Conservation (phyloP, 768 basidiomycete species). For the Saitozyma podzolica region DNA sequence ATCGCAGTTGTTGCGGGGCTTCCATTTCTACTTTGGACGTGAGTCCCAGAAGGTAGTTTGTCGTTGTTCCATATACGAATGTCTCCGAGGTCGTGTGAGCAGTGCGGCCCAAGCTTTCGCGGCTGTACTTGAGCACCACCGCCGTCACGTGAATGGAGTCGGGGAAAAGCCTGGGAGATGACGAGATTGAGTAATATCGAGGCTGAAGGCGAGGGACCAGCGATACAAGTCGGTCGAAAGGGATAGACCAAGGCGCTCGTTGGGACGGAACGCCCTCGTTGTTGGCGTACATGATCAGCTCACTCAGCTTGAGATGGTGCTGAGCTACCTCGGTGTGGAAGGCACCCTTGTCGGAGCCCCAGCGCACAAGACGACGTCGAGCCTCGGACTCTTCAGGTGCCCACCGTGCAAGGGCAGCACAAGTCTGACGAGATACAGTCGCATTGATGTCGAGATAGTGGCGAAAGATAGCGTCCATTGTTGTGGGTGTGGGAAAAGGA, state of each 20-base stretch:
- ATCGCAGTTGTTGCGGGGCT: slow-evolving; percentile 23
- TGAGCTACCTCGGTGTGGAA: slow-evolving; percentile 69
- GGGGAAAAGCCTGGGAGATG: slow-evolving; percentile 86
- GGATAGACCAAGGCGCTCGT: background rate
- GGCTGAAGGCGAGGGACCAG: slow-evolving; percentile 90
- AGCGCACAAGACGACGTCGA: slow-evolving; percentile 67
- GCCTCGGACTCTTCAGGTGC: slow-evolving; percentile 74
- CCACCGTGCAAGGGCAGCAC: slow-evolving; percentile 80
- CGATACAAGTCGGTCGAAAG: slow-evolving; percentile 65
- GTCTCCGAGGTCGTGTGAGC: slow-evolving; percentile 64
- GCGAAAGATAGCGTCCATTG: slow-evolving; percentile 85
- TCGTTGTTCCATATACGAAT: slow-evolving; percentile 95
- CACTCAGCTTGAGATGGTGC: slow-evolving; percentile 85
- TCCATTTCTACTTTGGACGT: slow-evolving; percentile 17
- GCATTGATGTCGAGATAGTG: slow-evolving; percentile 90
- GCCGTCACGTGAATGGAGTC: slow-evolving; percentile 87
- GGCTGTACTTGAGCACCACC: slow-evolving; percentile 84
- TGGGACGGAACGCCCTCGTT: background rate
- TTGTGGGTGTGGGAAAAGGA: slow-evolving; percentile 96
- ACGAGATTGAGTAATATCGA: slow-evolving; percentile 97
- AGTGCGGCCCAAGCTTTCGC: slow-evolving; percentile 59
- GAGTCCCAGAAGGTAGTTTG: slow-evolving; percentile 57
- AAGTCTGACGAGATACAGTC: slow-evolving; percentile 81
- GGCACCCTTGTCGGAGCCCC: slow-evolving; percentile 83
- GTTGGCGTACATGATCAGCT: slow-evolving; percentile 62